Evolutionary conservation across 2,329 filamentous ascomycete species (phyloP).

Genomic region (Ophiostoma novo-ulmi): DNA sequence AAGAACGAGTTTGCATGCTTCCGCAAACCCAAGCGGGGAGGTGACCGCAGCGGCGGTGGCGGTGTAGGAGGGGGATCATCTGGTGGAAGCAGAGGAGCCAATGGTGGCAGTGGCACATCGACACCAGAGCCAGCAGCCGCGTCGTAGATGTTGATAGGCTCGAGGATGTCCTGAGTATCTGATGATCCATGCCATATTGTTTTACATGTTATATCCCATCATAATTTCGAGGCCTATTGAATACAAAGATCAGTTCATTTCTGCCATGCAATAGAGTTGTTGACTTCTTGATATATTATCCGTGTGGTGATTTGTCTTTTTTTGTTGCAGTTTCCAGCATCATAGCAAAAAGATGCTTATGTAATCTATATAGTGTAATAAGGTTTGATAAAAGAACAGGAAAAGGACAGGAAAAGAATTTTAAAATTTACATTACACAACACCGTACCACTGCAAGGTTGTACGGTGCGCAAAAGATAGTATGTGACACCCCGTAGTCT

Average conservation of each 20-base stretch:
- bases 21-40: conserved; percentile 53
- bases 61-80: background rate
- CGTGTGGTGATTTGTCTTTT: conserved; percentile 11
- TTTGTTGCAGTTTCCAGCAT: conserved; percentile 3
- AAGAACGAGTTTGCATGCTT: conserved; percentile 87
- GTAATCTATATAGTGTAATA: background rate
- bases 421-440: background rate
- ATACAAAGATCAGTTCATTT: background rate
- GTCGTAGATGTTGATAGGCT: background rate
- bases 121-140: conserved; percentile 14
- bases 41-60: conserved; percentile 11
- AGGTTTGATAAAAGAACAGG: background rate
- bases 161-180: background rate
- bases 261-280: background rate
- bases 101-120: conserved; percentile 8
- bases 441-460: background rate
- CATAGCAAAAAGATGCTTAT: background rate
- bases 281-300: background rate
- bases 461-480: too few relatives aligned
- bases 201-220: background rate
- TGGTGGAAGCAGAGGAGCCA: conserved; percentile 7
- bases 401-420: background rate
- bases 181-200: background rate
- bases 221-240: background rate
- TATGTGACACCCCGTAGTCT: background rate